Evolutionary conservation across 495 filamentous ascomycete genomes (phyloP).

Genomic region (Amphirosellinia nigrospora): DNA sequence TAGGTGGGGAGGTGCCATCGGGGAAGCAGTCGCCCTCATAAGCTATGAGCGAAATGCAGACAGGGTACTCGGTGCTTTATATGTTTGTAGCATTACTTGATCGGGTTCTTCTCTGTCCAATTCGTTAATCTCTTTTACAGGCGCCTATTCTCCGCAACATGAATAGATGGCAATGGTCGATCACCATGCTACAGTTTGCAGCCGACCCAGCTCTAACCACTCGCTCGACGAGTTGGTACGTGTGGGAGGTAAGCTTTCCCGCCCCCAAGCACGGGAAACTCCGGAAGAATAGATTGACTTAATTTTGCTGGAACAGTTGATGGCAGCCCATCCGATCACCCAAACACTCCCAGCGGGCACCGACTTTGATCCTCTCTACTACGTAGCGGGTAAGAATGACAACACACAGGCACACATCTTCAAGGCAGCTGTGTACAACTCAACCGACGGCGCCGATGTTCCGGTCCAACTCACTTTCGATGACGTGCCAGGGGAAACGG

Average conservation of each 20-base stretch:
- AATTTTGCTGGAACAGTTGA: conserved; percentile 41
- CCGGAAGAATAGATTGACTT: background rate
- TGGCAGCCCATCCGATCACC: conserved; percentile 61
- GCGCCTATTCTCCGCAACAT: conserved; percentile 49
- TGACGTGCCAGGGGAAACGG: conserved; percentile 51
- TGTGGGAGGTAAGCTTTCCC: conserved; percentile 50
- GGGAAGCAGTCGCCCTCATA: conserved; percentile 71
- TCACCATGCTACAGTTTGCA: conserved; percentile 58
- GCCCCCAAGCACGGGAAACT: background rate
- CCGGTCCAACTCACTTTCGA: conserved; percentile 62
- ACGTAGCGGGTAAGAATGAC: conserved; percentile 55
- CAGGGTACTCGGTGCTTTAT: conserved; percentile 49
- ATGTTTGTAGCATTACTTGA: conserved; percentile 30
- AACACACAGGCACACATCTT: conserved; percentile 51
- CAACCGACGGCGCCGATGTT: conserved; percentile 49
- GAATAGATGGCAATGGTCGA: conserved; percentile 51
- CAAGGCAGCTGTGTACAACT: conserved; percentile 73
- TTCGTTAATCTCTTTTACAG: conserved; percentile 21
- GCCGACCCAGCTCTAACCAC: conserved; percentile 55
- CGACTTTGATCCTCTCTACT: conserved; percentile 62
- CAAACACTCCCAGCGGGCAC: conserved; percentile 56
- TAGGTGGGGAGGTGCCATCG: conserved; percentile 64
- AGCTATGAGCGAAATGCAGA: conserved; percentile 71
- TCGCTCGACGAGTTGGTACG: conserved; percentile 49
- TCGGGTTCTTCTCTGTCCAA: background rate